A percentile compares a stretch with the other conserved stretches of the same genome.
Conservation (phyloP, 768 basidiomycete species). For the Suillus ampliporus region DNA sequence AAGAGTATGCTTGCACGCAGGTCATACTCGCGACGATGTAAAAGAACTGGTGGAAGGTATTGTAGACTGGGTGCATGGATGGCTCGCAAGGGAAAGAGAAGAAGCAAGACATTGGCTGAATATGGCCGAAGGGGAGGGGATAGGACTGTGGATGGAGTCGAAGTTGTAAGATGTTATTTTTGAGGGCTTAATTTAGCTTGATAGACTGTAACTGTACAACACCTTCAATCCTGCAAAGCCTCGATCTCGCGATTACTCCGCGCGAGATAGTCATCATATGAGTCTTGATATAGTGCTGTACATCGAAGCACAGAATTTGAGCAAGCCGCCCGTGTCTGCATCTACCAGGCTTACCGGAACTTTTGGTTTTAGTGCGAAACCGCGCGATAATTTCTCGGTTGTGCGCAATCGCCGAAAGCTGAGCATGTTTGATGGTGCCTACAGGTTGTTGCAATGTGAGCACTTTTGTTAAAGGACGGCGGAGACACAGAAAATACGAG, state of each 20-base stretch:
- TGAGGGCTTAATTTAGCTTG: background rate
- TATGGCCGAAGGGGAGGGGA: constrained; percentile 21
- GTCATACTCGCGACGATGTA: constrained; percentile 69
- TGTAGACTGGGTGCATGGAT: constrained; percentile 52
- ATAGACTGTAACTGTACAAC: background rate
- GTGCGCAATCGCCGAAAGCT: constrained; percentile 73
- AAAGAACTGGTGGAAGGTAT: constrained; percentile 58
- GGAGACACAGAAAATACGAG: background rate
- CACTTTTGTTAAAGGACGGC: background rate
- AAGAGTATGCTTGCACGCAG: constrained; percentile 86
- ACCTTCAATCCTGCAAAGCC: constrained; percentile 58
- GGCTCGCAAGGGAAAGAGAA: constrained; percentile 23
- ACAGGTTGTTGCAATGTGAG: background rate
- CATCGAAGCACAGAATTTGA: background rate
- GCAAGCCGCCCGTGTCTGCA: background rate
- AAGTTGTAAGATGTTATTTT: constrained; percentile 22
- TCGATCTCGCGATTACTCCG: constrained; percentile 67
- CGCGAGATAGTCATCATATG: constrained; percentile 62
- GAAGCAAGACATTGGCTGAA: constrained; percentile 17
- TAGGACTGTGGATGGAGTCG: constrained; percentile 35
- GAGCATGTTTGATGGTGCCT: constrained; percentile 90
- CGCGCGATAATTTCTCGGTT: constrained; percentile 75
- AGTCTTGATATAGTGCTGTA: constrained; percentile 61
- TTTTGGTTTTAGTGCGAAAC: constrained; percentile 59
- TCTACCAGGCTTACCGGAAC: constrained; percentile 47